These are phyloP conservation scores for Albophoma yamanashiensis DNA, from an alignment of 2,329 filamentous ascomycete genomes.

Conservation along the genomic window DNA sequence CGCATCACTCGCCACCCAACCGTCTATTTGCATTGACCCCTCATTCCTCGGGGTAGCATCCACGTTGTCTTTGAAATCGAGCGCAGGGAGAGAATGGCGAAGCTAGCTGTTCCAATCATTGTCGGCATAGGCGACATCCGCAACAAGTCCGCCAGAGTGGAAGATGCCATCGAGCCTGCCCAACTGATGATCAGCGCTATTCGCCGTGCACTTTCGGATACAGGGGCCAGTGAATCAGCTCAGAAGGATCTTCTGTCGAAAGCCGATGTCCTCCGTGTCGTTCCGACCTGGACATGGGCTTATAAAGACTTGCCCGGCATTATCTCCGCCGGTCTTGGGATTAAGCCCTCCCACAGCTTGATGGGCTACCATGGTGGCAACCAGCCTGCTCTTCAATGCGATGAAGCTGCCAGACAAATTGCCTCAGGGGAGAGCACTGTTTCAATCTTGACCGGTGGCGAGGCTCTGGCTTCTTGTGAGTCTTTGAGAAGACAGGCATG, in stretches of 20 bases:
- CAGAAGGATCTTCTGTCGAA: constrained; percentile 5
- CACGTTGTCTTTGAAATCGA: neutral
- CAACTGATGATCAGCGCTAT: constrained; percentile 49
- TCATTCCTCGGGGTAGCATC: neutral
- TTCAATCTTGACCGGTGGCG: constrained; percentile 51
- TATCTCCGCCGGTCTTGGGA: constrained; percentile 36
- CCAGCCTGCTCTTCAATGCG: constrained; percentile 50
- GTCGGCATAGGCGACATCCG: constrained; percentile 53
- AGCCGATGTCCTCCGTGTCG: constrained; percentile 49
- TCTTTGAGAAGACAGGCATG: accelerated
- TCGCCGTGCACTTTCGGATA: constrained; percentile 38
- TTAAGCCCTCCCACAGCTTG: constrained; percentile 33
- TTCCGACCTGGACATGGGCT: constrained; percentile 56
- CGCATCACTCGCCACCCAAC: neutral
- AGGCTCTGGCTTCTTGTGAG: constrained; percentile 49
- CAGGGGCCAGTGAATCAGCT: constrained; percentile 12
- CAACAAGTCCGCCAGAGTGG: constrained; percentile 35
- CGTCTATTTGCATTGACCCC: neutral
- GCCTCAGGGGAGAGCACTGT: constrained; percentile 41
- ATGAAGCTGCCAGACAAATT: constrained; percentile 50
- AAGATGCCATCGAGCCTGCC: constrained; percentile 46
- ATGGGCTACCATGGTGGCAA: constrained; percentile 53
- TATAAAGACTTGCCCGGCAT: constrained; percentile 48
- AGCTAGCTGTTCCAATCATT: constrained; percentile 35
- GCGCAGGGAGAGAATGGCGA: neutral